phyloP scores from a whole-genome alignment of 306 rosid genomes.

The Sicyos edulis region DNA sequence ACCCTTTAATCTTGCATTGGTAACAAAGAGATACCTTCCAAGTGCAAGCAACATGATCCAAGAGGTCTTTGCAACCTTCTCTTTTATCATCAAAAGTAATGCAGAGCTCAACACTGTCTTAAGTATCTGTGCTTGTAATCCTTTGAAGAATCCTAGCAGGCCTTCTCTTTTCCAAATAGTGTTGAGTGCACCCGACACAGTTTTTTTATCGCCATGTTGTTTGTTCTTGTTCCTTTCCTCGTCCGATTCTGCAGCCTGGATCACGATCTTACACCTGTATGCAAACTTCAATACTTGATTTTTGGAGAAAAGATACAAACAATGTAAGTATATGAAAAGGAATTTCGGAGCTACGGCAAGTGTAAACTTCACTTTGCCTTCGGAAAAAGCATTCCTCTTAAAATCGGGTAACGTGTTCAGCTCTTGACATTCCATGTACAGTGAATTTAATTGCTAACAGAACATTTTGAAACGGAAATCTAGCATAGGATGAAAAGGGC shows the following conservation, averaged over 20 bases:
- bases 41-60: constrained; percentile 66
- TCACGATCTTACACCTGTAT: constrained; percentile 79
- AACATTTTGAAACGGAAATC: not conserved
- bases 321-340: not conserved
- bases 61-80: constrained; percentile 70
- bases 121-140: constrained; percentile 78
- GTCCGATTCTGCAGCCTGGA: constrained; percentile 74
- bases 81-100: constrained; percentile 83
- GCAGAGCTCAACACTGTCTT: constrained; percentile 94
- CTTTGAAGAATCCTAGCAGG: constrained; percentile 75
- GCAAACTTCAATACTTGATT: constrained; percentile 16
- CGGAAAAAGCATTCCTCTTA: not conserved
- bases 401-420: not conserved
- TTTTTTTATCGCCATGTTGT: constrained; percentile 42
- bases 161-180: constrained; percentile 84
- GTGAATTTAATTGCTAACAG: not conserved
- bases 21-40: constrained; percentile 44
- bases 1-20: constrained; percentile 44
- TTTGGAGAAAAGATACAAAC: constrained; percentile 4
- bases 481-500: not conserved
- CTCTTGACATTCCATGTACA: not conserved
- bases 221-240: constrained; percentile 42
- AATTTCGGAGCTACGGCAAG: not conserved
- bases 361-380: not conserved
- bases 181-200: constrained; percentile 56